Percentiles rank a stretch among this genome's conserved stretches.
Conservation (phyloP, 345 rosid species). For the Gossypium ekmanianum region DNA sequence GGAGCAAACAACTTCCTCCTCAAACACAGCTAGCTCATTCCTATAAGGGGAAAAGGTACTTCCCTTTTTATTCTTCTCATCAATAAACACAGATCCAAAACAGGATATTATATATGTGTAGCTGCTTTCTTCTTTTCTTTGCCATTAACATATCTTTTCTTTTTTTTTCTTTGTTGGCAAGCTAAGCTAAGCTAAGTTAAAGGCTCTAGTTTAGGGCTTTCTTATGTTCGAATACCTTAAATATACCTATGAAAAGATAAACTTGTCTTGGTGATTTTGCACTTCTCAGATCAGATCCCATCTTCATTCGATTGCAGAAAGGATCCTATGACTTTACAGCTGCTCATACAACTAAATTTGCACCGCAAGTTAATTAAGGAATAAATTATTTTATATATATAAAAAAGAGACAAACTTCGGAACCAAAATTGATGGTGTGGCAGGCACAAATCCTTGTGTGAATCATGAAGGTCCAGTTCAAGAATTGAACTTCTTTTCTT, state of each 20-base stretch:
- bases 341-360: conserved; percentile 21
- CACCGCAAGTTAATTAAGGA: conserved; percentile 6
- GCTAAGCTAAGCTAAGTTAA: conserved; percentile 28
- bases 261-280: conserved; percentile 27
- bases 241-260: not conserved
- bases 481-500: conserved; percentile 3
- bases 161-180: conserved; percentile 24
- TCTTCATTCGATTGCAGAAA: conserved; percentile 18
- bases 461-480: conserved; percentile 1
- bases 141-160: conserved; percentile 11
- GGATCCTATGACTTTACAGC: not conserved
- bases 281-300: conserved; percentile 31
- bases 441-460: conserved; percentile 12
- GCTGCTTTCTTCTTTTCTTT: conserved; percentile 16
- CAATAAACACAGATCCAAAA: conserved; percentile 34
- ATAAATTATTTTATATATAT: not conserved
- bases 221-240: conserved; percentile 15
- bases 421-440: conserved; percentile 13
- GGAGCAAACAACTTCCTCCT: conserved; percentile 26
- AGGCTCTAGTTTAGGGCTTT: conserved; percentile 41
- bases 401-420: conserved; percentile 21
- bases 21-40: conserved; percentile 24
- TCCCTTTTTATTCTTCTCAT: conserved; percentile 30
- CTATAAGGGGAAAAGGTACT: conserved; percentile 29
- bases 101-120: conserved; percentile 26